phyloP scores from a whole-genome alignment of 2,329 filamentous ascomycete genomes.

The Fusarium pilosicola region DNA sequence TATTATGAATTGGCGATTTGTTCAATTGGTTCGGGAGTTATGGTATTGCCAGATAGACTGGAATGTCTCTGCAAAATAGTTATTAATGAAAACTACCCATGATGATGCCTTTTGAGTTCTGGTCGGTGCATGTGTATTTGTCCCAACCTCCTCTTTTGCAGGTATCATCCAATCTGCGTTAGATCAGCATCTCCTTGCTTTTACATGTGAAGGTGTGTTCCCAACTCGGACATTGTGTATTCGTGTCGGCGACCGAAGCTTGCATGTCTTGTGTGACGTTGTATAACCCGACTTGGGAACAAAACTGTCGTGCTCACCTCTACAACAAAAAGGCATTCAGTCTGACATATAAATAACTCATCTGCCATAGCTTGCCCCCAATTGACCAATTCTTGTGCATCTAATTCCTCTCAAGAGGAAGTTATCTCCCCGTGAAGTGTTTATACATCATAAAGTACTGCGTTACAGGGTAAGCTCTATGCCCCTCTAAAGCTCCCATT shows the following conservation, averaged over 20 bases:
- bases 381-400: background rate
- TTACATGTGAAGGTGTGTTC: background rate
- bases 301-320: background rate
- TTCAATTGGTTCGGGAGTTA: conserved; percentile 16
- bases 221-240: background rate
- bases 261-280: background rate
- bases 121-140: background rate
- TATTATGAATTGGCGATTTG: conserved; percentile 1
- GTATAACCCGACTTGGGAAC: background rate
- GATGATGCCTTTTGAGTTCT: background rate
- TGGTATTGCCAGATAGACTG: conserved; percentile 12
- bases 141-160: background rate
- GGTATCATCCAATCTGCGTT: background rate
- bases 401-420: background rate
- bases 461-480: conserved; percentile 26
- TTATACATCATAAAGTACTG: background rate
- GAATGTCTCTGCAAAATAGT: conserved; percentile 10
- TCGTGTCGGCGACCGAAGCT: background rate
- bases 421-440: background rate
- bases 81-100: conserved; percentile 24
- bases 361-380: no score
- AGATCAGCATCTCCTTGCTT: background rate
- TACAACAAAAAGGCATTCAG: background rate
- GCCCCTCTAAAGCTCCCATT: conserved; percentile 18
- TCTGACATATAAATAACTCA: background rate